Evolutionary conservation across 306 rosid species (phyloP).

Genomic region (Vicia sativa): DNA sequence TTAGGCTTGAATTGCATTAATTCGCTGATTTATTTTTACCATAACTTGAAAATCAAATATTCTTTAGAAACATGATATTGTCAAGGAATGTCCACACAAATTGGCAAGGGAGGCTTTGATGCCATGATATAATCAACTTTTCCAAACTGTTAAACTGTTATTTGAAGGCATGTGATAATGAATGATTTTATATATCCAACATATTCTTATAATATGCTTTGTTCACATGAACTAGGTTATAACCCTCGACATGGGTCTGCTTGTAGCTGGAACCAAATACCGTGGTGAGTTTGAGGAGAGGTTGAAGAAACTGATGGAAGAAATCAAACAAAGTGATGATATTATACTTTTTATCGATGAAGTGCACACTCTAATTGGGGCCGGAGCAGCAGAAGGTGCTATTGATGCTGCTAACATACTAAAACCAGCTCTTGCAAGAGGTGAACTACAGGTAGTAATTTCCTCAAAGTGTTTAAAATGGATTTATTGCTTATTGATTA

Average conservation of each 20-base stretch:
- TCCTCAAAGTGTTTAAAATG: neutral
- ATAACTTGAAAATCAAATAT: slow-evolving; percentile 2
- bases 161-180: slow-evolving; percentile 6
- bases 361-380: slow-evolving; percentile 98
- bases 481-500: slow-evolving; percentile 9
- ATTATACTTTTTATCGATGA: slow-evolving; percentile 95
- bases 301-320: slow-evolving; percentile 97
- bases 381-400: slow-evolving; percentile 99
- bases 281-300: slow-evolving; percentile 99
- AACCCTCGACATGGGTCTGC: slow-evolving; percentile 97
- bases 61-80: neutral
- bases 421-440: slow-evolving; percentile 98
- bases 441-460: slow-evolving; percentile 90
- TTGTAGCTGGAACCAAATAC: slow-evolving; percentile 98
- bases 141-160: neutral
- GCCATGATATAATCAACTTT: neutral
- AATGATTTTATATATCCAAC: slow-evolving; percentile 11
- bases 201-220: slow-evolving; percentile 36
- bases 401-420: slow-evolving; percentile 97
- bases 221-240: slow-evolving; percentile 65
- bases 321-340: slow-evolving; percentile 97
- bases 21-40: neutral
- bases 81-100: slow-evolving; percentile 8
- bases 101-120: slow-evolving; percentile 18
- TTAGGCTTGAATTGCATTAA: slow-evolving; percentile 6